Evolutionary conservation across 768 basidiomycete genomes (phyloP).

Genomic region (Kwoniella heveanensis): DNA sequence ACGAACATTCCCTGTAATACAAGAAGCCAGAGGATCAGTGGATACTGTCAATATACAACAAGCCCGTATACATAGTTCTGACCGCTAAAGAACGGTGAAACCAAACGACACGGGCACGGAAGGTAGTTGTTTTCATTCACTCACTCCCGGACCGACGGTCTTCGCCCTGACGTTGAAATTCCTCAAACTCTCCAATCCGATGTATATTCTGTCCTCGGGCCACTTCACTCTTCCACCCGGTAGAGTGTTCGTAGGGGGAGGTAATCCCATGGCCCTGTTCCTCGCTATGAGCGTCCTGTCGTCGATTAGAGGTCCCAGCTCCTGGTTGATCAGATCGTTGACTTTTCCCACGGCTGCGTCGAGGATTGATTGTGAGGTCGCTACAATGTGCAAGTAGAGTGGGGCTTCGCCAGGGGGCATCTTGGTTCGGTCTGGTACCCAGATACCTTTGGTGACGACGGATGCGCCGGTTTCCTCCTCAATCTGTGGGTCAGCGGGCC

Average conservation of each 20-base stretch:
- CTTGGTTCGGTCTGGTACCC: slow-evolving; percentile 91
- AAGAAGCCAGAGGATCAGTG: not conserved
- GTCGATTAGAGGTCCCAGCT: slow-evolving; percentile 58
- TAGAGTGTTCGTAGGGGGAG: slow-evolving; percentile 31
- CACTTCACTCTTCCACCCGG: slow-evolving; percentile 68
- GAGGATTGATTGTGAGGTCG: slow-evolving; percentile 58
- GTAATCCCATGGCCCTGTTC: slow-evolving; percentile 53
- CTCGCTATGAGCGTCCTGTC: slow-evolving; percentile 54
- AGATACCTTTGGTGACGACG: slow-evolving; percentile 87
- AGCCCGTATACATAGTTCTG: no score
- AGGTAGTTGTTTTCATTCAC: no score
- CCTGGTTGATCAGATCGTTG: slow-evolving; percentile 57
- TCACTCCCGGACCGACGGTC: slow-evolving; percentile 88
- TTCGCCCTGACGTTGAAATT: slow-evolving; percentile 98
- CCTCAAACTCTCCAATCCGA: slow-evolving; percentile 83
- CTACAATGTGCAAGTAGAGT: slow-evolving; percentile 89
- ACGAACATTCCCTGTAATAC: slow-evolving; percentile 83
- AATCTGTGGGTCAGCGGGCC: slow-evolving; percentile 62
- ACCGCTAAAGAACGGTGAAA: not conserved
- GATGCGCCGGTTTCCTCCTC: slow-evolving; percentile 89
- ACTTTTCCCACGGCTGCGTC: slow-evolving; percentile 57
- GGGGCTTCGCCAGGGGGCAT: slow-evolving; percentile 92
- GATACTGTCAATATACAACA: not conserved
- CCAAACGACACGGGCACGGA: no score
- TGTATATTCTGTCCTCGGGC: slow-evolving; percentile 93